phyloP scores from a whole-genome alignment of 1,139 yeast genomes.

The Hyphopichia burtonii region DNA sequence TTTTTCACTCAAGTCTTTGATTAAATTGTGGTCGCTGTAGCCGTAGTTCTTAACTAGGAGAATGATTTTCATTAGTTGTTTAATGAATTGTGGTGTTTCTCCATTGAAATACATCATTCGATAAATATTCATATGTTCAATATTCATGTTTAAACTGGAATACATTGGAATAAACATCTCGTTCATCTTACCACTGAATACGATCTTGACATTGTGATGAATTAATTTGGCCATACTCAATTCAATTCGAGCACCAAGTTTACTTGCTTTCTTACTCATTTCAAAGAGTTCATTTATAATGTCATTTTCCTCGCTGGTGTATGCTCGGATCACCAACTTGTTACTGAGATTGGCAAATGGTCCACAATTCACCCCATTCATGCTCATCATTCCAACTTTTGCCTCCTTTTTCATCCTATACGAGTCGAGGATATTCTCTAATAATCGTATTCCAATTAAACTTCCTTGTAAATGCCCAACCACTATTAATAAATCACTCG shows the following conservation, averaged over 20 bases:
- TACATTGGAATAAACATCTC: conserved; percentile 48
- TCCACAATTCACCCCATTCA: conserved; percentile 48
- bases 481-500: conserved; percentile 43
- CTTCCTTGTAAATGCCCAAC: conserved; percentile 48
- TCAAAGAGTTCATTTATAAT: conserved; percentile 50
- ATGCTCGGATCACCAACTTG: conserved; percentile 48
- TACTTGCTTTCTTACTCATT: conserved; percentile 37
- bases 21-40: conserved; percentile 29
- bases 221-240: conserved; percentile 27
- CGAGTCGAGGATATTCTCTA: conserved; percentile 7
- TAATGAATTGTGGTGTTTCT: conserved; percentile 26
- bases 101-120: conserved; percentile 37
- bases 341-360: conserved; percentile 45
- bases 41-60: conserved; percentile 41
- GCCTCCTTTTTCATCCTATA: conserved; percentile 11
- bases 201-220: conserved; percentile 47
- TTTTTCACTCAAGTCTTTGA: conserved; percentile 31
- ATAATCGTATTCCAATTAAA: conserved; percentile 42
- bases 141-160: conserved; percentile 44
- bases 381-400: conserved; percentile 41
- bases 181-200: conserved; percentile 46
- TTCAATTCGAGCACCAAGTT: conserved; percentile 28
- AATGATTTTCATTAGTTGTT: conserved; percentile 30
- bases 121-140: conserved; percentile 54
- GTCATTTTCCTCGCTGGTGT: conserved; percentile 45